phyloP scores from a whole-genome alignment of 306 rosid genomes.

The Glycyrrhiza uralensis region DNA sequence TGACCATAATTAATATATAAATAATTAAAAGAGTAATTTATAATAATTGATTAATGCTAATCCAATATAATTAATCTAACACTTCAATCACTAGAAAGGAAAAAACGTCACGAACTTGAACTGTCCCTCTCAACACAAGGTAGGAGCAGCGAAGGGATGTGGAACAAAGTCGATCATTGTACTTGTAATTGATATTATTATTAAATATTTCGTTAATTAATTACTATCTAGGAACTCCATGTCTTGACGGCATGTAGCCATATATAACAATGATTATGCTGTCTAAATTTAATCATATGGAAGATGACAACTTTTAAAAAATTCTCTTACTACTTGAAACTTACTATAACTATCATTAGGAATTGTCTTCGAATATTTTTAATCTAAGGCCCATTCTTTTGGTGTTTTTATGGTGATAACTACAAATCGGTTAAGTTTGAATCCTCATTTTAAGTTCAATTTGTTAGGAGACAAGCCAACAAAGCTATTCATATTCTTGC shows the following conservation, averaged over 20 bases:
- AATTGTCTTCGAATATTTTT: not conserved
- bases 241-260: not conserved
- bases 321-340: not conserved
- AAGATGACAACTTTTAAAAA: not conserved
- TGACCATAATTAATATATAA: no score
- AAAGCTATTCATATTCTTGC: no score
- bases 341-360: not conserved
- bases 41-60: no score
- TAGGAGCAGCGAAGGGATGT: not conserved
- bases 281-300: not conserved
- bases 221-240: not conserved
- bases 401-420: no score
- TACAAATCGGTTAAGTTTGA: no score
- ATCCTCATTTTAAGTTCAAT: no score
- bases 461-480: no score
- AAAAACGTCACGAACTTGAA: not conserved
- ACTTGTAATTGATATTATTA: not conserved
- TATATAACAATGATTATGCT: not conserved
- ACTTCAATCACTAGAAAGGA: slow-evolving; percentile 1
- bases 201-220: not conserved
- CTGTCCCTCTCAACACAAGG: not conserved
- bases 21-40: no score
- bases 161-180: not conserved
- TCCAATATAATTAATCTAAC: no score
- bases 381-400: no score